A percentile compares a stretch with the other conserved stretches of the same genome.
phyloP scores from a whole-genome alignment of 192 early-diverging fungal genomes.

The Podochytrium sp. region DNA sequence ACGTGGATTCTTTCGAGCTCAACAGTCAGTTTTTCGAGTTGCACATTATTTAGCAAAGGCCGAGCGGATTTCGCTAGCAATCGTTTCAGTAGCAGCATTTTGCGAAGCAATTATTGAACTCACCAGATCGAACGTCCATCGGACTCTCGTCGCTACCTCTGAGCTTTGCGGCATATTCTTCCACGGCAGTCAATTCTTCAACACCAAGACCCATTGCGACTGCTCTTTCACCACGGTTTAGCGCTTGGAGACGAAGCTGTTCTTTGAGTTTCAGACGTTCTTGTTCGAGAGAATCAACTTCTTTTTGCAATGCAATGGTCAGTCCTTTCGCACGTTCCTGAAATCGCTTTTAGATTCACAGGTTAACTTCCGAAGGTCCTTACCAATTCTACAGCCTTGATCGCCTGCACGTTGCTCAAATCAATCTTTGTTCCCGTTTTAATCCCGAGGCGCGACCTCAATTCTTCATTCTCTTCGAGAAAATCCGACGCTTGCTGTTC shows the following conservation, averaged over 20 bases:
- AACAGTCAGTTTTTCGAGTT: constrained; percentile 46
- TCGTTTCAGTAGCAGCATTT: not conserved
- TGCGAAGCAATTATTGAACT: not conserved
- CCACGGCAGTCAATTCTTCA: constrained; percentile 50
- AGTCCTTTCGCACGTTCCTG: constrained; percentile 49
- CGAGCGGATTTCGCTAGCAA: constrained; percentile 1
- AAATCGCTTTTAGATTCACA: not conserved
- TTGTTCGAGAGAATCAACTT: constrained; percentile 57
- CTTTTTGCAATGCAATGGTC: constrained; percentile 42
- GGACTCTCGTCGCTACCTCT: constrained; percentile 29
- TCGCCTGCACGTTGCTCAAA: constrained; percentile 43
- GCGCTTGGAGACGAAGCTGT: constrained; percentile 42
- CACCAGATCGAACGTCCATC: constrained; percentile 9
- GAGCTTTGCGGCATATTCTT: constrained; percentile 53
- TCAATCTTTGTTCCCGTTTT: constrained; percentile 44
- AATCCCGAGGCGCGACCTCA: constrained; percentile 38
- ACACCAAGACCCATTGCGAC: constrained; percentile 51
- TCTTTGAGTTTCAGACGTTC: constrained; percentile 54
- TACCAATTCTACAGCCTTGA: constrained; percentile 49
- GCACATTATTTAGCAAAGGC: constrained; percentile 27
- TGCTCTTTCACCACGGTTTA: constrained; percentile 48
- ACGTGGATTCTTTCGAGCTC: constrained; percentile 51
- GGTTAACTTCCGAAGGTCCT: not conserved
- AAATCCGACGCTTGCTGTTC: constrained; percentile 48
- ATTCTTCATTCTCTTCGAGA: constrained; percentile 52